Conservation (phyloP, 352 stramenopile genomes). For the Plasmopara halstedii region DNA sequence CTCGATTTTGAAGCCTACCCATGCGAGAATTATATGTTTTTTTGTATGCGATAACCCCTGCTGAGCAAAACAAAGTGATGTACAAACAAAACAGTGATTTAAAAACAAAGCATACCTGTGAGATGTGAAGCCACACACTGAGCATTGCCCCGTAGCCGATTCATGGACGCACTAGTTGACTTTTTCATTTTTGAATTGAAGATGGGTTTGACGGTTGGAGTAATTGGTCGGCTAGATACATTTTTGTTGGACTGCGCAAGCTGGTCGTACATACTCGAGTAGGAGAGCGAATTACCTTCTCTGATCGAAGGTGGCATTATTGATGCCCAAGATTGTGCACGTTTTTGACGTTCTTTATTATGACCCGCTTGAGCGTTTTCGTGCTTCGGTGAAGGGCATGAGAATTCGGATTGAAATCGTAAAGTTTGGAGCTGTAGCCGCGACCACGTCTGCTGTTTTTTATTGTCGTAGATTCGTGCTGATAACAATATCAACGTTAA, state of each 20-base stretch:
- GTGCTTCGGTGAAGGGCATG: constrained; percentile 33
- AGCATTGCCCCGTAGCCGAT: constrained; percentile 1
- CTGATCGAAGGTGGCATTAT: constrained; percentile 4
- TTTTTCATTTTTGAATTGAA: constrained; percentile 8
- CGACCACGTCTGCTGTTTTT: constrained; percentile 43
- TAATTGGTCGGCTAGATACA: constrained; percentile 19
- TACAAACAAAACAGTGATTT: too few relatives aligned
- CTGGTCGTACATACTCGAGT: constrained; percentile 65
- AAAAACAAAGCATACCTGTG: too few relatives aligned
- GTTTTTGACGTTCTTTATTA: constrained; percentile 8
- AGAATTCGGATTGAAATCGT: constrained; percentile 40
- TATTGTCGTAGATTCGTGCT: constrained; percentile 76
- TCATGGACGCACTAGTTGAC: constrained; percentile 1
- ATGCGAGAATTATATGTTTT: too few relatives aligned
- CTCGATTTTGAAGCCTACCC: too few relatives aligned
- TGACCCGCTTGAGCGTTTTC: constrained; percentile 22
- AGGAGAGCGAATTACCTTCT: constrained; percentile 21
- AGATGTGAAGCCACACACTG: too few relatives aligned
- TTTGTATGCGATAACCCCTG: not conserved
- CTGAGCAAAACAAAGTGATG: not conserved
- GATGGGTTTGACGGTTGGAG: constrained; percentile 33
- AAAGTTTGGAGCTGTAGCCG: constrained; percentile 30
- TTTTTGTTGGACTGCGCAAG: constrained; percentile 44
- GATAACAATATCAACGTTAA: not conserved
- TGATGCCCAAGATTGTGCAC: constrained; percentile 1